These are phyloP conservation scores for Vitis hybrid DNA, from an alignment of 177 flowering plant genomes.

Conservation along the genomic window DNA sequence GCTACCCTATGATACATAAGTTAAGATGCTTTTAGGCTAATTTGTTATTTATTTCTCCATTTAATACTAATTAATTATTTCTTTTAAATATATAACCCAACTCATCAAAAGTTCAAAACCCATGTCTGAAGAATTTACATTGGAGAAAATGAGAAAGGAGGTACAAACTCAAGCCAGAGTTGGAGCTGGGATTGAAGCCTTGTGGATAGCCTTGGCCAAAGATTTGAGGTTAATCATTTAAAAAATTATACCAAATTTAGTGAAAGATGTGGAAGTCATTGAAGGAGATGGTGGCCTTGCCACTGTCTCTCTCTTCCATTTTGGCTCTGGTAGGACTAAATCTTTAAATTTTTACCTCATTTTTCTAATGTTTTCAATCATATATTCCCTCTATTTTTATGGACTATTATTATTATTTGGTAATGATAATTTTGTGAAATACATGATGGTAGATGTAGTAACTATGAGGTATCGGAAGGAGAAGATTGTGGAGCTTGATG, in stretches of 20 bases:
- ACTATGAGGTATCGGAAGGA: slow-evolving; percentile 37
- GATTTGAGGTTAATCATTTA: slow-evolving; percentile 1
- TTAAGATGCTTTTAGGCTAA: no score
- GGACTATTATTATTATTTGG: no score
- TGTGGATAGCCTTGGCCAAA: slow-evolving; percentile 29
- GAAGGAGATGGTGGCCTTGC: slow-evolving; percentile 49
- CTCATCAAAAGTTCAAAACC: slow-evolving; percentile 5
- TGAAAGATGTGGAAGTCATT: slow-evolving; percentile 15
- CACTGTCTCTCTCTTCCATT: slow-evolving; percentile 30
- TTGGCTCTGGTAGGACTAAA: slow-evolving; percentile 21
- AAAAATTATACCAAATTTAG: no score
- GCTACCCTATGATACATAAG: no score
- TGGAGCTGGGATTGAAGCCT: slow-evolving; percentile 22
- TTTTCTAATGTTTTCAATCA: slow-evolving; percentile 1
- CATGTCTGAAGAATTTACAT: neutral
- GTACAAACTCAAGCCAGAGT: slow-evolving; percentile 8
- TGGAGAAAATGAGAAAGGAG: no score
- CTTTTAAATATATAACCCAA: no score
- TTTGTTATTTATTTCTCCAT: no score
- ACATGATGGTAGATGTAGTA: slow-evolving; percentile 18
- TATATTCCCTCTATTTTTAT: no score
- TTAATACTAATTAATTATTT: no score
- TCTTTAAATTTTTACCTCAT: no score
- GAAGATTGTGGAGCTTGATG: slow-evolving; percentile 35
- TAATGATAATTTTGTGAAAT: no score